Base-by-base conservation (phyloP, 2,329 filamentous ascomycete species). In the Aspergillus fructus region DNA sequence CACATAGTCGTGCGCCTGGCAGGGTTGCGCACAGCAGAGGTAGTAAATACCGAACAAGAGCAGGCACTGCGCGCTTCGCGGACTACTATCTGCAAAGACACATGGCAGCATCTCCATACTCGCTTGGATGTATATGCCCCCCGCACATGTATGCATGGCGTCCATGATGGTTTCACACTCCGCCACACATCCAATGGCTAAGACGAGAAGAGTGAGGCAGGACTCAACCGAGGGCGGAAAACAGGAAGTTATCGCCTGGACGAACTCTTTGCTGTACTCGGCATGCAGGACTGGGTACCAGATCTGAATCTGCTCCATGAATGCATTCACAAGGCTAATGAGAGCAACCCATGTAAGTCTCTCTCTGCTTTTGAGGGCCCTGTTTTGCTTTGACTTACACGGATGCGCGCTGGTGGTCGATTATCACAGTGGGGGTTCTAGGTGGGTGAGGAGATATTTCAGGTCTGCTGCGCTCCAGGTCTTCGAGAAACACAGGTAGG, bases 221-320 rank as follows among this genome's bases (percentile, higher is more conserved):
- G 55, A 58, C 24, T 12, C 11, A 6, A 23, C 8, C 2, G 43
- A 53, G 2, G 45, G 13, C 5, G 37, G 43, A 13, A 53, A 49
- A 39, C 3, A 2, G 2, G 37, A 24, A 3, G 50, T 33, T 24
- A 54, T 39, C n/a, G 49, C 43, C 1, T 43, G 55, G 34, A 55
- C 11, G 49, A 55, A 58, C 27, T 60, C 58, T 34, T 47, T 27
- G 15, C 27, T 27, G 12, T 37, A 60, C 21, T 43, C 34, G 4
- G 23, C 37, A 15, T 54, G 55, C 13, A 60, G 45, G 21, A 58
- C 40, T 27, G 58, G 58, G 13, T 58, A 58, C 55, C 55, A 60
- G 42, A 41, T 37, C 42, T 58, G 58, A 30, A 60, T 53, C 13
- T 49, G 46, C 13, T 60, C 49, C 13, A 45, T 24, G 27, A 34